Evolutionary conservation across 2,329 filamentous ascomycete species (phyloP), one percentile per base, ranked within the genome.

Genomic region (Celoporthe dispersa): DNA sequence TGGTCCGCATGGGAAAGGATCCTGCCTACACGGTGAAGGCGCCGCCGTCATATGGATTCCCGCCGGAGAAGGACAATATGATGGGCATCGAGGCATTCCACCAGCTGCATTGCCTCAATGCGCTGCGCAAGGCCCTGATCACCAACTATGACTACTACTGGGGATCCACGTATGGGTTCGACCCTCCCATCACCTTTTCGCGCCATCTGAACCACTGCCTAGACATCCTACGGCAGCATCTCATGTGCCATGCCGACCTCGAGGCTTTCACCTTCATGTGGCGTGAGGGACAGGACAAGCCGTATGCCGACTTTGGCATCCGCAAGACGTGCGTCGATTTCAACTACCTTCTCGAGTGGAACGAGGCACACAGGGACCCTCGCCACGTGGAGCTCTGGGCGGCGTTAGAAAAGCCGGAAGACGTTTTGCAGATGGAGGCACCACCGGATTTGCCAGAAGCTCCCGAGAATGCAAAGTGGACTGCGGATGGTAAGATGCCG

Each of bases 71-170:
- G 60, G 35, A 37, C 37, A 35, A 41, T 14, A 63, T 63, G 60
- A 63, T 63, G 60, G 60, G 60, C n/a, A 69, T 69, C 53, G 67
- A 69, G 33, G 67, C 55, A 39, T 69, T 69, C 25, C 67, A 69
- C 62, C 67, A 69, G 51, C 35, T 69, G 22, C 67, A 69, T 62
- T 69, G 67, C n/a, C 67, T 69, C 37, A 65, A 69, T 39, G 35
- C 62, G 25, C 35, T 69, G n/a, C 67, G 62, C 6, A 69, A 69
- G 67, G 59, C 39, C 3, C 53, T 69, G 41, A 33, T 65, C 67
- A 39, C 55, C 28, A 37, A 66, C 14, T 59, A 69, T 55, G 41
- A 69, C 48, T 66, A 66, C 62, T 51, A 62, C 19, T 62, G 53
- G 28, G 51, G 67, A n/a, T 57, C 62, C 22, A 48, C 67, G 31